Percentiles rank a stretch among this genome's conserved stretches.
Evolutionary conservation across 2,329 filamentous ascomycete genomes (phyloP).

Genomic region (Fusarium sp.): DNA sequence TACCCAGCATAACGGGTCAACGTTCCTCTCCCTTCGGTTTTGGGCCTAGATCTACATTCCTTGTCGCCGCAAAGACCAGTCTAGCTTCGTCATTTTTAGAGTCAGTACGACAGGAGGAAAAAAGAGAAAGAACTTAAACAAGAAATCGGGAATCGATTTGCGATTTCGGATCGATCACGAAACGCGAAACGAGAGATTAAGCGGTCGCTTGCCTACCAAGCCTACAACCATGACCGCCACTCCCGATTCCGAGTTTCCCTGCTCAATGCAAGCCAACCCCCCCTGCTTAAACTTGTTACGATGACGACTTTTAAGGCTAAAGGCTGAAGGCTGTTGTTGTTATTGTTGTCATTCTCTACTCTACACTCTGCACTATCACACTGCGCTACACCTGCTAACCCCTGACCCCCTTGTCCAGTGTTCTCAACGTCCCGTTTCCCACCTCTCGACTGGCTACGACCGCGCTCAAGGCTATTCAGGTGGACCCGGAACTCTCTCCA

Average conservation of each 20-base stretch:
- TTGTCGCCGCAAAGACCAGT: conserved; percentile 17
- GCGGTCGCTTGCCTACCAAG: conserved; percentile 13
- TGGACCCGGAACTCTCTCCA: conserved; percentile 90
- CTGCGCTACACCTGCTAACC: conserved; percentile 15
- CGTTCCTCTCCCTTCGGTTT: conserved; percentile 25
- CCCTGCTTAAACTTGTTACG: conserved; percentile 8
- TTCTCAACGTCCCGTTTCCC: conserved; percentile 84
- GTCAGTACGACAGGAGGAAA: background rate
- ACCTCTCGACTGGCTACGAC: conserved; percentile 81
- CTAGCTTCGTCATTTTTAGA: conserved; percentile 23
- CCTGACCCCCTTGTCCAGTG: conserved; percentile 61
- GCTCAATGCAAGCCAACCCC: conserved; percentile 67
- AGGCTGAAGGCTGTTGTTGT: conserved; percentile 21
- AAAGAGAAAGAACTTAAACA: conserved; percentile 15
- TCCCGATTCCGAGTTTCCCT: conserved; percentile 68
- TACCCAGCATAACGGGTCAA: conserved; percentile 17
- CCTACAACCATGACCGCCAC: conserved; percentile 55
- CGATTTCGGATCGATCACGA: conserved; percentile 35
- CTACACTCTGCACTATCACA: background rate
- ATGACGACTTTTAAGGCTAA: conserved; percentile 32
- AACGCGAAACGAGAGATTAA: conserved; percentile 22
- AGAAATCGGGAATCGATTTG: conserved; percentile 16
- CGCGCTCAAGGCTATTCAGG: conserved; percentile 80
- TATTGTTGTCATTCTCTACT: conserved; percentile 28
- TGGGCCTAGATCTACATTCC: conserved; percentile 36